Evolutionary conservation across 108 stramenopile genomes (phyloP), one percentile per base, ranked within the genome.

Genomic region (Licmophora abbreviata): DNA sequence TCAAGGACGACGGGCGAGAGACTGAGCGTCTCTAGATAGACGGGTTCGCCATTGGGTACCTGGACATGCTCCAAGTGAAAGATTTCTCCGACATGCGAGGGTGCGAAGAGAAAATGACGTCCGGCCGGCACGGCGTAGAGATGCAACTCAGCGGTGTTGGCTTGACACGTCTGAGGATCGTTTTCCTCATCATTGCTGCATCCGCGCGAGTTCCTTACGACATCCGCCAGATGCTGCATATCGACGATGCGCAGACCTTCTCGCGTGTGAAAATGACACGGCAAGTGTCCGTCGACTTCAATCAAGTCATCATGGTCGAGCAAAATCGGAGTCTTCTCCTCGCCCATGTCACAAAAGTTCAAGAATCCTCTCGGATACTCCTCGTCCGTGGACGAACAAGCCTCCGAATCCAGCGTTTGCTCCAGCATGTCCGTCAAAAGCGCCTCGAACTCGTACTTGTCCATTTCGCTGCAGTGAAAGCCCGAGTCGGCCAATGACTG

Each of bases 121-220:
- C 88, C 92, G 2, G 92, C 92, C 7, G 70, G 81, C 5, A 90
- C 88, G 6, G 88, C 88, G 51, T 93, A 90, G 44, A 92, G 50
- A 56, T 85, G 78, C 27, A 80, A 15, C 3, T 40, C 38, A 18
- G 38, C 18, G 15, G 38, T 18, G n/a, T n/a, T n/a, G n/a, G n/a
- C n/a, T n/a, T n/a, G n/a, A 40, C 38, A 40, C 4, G 38, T 5
- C n/a, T n/a, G n/a, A n/a, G n/a, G n/a, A n/a, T n/a, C n/a, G 4
- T 3, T 40, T 4, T 40, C 38, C 1, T 35, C 34, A 9, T 9
- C 10, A 35, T 5, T 5, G 38, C 38, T 18, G 38, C 4, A 3
- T 18, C 5, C 38, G 1, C 15, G 3, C 15, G 38, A 15, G 3
- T 2, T 40, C 5, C 5, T 15, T 1, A 20, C 15, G 20, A 40